Evolutionary conservation across 441 rosid species (phyloP).

Genomic region (Rhodomyrtus psidioides): DNA sequence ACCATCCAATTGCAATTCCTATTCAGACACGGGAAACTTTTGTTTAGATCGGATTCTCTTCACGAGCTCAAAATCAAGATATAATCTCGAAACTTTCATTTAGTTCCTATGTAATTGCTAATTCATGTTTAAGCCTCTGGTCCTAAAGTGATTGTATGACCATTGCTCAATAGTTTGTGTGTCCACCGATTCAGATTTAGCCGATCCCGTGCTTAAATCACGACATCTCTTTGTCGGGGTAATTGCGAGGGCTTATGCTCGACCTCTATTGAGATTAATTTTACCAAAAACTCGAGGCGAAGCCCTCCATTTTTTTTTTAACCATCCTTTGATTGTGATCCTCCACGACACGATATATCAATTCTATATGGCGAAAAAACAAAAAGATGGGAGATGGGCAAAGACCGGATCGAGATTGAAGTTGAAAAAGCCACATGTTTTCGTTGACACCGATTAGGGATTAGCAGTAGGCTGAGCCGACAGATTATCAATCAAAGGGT

Average conservation of each 20-base stretch:
- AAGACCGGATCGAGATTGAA: neutral
- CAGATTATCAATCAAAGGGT: neutral
- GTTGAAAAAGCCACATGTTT: neutral
- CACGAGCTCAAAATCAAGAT: too few species aligned
- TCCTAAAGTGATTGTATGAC: too few species aligned
- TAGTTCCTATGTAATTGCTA: too few species aligned
- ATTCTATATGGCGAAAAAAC: neutral
- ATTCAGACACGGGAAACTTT: too few species aligned
- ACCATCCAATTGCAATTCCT: too few species aligned
- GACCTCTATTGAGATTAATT: neutral
- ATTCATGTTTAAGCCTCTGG: too few species aligned
- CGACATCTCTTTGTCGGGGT: rapidly evolving
- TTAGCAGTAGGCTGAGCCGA: too few species aligned
- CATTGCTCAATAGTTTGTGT: too few species aligned
- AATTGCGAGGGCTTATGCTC: neutral
- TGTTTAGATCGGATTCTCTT: too few species aligned
- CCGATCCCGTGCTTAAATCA: rapidly evolving
- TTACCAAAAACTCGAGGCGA: rapidly evolving
- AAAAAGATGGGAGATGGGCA: neutral
- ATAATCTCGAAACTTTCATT: too few species aligned
- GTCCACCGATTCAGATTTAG: neutral
- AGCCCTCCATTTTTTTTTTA: neutral
- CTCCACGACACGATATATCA: neutral
- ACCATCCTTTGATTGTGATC: neutral
- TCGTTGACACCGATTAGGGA: too few species aligned